phyloP scores from a whole-genome alignment of 1,284 basidiomycete genomes.

The Trichosporon sp. region DNA sequence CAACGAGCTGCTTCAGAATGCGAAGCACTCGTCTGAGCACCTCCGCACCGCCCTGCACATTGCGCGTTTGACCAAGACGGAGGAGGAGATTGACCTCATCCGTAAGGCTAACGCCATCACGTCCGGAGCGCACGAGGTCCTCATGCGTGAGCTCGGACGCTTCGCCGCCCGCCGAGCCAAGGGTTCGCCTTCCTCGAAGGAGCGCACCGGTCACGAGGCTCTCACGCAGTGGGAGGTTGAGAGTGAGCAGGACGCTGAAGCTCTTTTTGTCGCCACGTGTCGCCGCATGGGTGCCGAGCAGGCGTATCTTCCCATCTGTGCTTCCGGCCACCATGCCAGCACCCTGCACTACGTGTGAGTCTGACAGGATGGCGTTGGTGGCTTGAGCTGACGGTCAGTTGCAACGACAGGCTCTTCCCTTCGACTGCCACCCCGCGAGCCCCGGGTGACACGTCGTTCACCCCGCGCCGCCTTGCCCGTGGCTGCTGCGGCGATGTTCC shows the following conservation, averaged over 20 bases:
- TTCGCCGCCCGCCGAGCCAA: constrained; percentile 56
- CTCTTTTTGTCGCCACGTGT: constrained; percentile 81
- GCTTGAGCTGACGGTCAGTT: constrained; percentile 25
- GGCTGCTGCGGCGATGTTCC: constrained; percentile 44
- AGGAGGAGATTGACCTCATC: constrained; percentile 67
- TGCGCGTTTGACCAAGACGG: constrained; percentile 71
- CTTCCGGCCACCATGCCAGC: constrained; percentile 72
- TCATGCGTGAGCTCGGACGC: constrained; percentile 81
- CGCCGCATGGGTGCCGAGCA: constrained; percentile 74
- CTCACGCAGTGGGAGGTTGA: constrained; percentile 79
- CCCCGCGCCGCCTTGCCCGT: constrained; percentile 29
- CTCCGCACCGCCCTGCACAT: constrained; percentile 70
- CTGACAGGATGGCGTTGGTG: constrained; percentile 27
- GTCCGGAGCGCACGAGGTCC: constrained; percentile 76
- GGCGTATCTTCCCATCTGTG: constrained; percentile 85
- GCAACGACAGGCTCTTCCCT: constrained; percentile 49
- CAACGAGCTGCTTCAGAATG: constrained; percentile 49
- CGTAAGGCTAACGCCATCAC: constrained; percentile 74
- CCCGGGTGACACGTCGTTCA: constrained; percentile 38
- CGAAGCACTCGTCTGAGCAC: constrained; percentile 52
- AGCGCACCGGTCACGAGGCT: constrained; percentile 56
- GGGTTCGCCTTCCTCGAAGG: constrained; percentile 48
- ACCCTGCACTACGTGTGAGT: constrained; percentile 85
- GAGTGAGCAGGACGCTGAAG: constrained; percentile 85
- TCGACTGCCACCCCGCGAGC: constrained; percentile 30